Evolutionary conservation across 2,329 filamentous ascomycete species (phyloP).

Genomic region (Penicillium decumbens): DNA sequence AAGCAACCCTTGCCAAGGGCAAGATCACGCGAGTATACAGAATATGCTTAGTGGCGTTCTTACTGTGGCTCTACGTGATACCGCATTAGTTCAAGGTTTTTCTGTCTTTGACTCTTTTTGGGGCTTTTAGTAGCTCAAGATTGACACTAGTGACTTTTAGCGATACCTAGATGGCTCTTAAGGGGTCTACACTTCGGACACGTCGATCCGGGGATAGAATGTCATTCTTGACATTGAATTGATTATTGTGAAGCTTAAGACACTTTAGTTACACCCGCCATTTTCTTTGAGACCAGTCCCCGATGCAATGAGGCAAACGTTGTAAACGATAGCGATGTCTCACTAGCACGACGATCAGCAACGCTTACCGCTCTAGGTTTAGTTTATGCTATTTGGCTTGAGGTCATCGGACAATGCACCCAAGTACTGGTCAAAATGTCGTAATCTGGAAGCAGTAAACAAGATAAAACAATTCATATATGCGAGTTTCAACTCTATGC

Average conservation of each 20-base stretch:
- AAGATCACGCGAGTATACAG: slow-evolving; percentile 14
- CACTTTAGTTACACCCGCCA: slow-evolving; percentile 2
- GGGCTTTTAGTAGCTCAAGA: neutral
- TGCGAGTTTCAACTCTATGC: neutral
- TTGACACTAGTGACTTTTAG: neutral
- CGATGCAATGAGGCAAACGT: slow-evolving; percentile 8
- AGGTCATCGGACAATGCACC: neutral
- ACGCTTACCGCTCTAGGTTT: slow-evolving; percentile 14
- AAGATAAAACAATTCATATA: neutral
- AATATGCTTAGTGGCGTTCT: neutral
- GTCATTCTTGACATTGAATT: neutral
- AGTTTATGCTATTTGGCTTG: slow-evolving; percentile 9
- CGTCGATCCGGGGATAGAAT: slow-evolving; percentile 16
- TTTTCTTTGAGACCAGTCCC: slow-evolving; percentile 7
- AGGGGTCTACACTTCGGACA: slow-evolving; percentile 2
- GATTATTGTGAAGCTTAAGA: neutral
- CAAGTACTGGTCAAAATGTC: no score
- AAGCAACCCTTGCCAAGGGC: slow-evolving; percentile 3
- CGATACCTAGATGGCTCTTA: neutral
- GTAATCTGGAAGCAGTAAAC: no score
- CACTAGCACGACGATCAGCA: slow-evolving; percentile 13
- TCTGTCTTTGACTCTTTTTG: neutral
- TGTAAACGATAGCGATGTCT: slow-evolving; percentile 15
- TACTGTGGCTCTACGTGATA: slow-evolving; percentile 3
- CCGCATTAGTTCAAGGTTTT: slow-evolving; percentile 1